Conservation (phyloP, 1,284 basidiomycete genomes). For the Rhodotorula sp. region DNA sequence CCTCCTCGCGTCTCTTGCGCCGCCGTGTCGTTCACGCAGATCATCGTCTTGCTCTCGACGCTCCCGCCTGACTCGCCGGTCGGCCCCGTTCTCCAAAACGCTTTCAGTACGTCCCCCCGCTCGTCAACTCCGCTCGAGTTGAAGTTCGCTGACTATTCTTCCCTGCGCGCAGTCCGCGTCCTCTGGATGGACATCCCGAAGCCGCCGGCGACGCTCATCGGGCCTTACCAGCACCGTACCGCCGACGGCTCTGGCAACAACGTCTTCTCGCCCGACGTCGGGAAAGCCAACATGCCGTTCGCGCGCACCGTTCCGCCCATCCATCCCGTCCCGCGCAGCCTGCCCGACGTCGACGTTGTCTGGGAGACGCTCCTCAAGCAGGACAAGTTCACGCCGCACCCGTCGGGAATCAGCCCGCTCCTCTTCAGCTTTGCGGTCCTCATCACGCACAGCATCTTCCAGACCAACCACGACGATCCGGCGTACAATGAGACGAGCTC, state of each 20-base stretch:
- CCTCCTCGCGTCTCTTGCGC: neutral
- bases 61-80: constrained; percentile 16
- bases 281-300: constrained; percentile 34
- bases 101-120: constrained; percentile 3
- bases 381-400: constrained; percentile 66
- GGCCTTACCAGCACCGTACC: constrained; percentile 24
- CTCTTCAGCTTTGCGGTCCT: constrained; percentile 71
- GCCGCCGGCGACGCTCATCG: constrained; percentile 30
- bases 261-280: constrained; percentile 28
- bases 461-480: constrained; percentile 54
- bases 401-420: constrained; percentile 59
- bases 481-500: constrained; percentile 66
- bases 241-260: constrained; percentile 39
- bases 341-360: constrained; percentile 72
- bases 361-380: constrained; percentile 69
- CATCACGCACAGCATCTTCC: constrained; percentile 70
- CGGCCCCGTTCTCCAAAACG: constrained; percentile 11
- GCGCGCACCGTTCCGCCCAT: constrained; percentile 33
- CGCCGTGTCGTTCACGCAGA: neutral
- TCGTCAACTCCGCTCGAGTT: neutral
- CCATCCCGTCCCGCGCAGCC: constrained; percentile 38
- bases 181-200: constrained; percentile 37
- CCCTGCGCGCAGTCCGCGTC: constrained; percentile 6
- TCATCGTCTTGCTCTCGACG: constrained; percentile 8
- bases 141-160: neutral